Conservation (phyloP, 2,329 filamentous ascomycete genomes). For the Simplicillium sp. region DNA sequence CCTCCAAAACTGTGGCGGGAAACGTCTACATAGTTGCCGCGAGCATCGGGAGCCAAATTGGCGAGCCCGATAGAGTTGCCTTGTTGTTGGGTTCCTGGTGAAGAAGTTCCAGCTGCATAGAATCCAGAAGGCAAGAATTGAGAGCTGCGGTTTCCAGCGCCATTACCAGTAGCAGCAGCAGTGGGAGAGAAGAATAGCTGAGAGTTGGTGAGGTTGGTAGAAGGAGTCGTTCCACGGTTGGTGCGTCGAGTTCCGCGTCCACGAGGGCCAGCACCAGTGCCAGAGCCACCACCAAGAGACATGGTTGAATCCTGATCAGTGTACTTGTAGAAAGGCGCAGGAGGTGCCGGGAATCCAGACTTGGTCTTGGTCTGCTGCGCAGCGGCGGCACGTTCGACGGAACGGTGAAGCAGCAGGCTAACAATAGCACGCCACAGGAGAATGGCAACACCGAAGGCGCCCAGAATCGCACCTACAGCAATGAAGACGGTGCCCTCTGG, state of each 20-base stretch:
- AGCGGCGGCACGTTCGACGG: conserved; percentile 76
- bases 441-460: conserved; percentile 71
- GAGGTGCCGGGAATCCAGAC: conserved; percentile 48
- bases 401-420: conserved; percentile 85
- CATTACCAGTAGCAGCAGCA: conserved; percentile 58
- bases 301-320: conserved; percentile 48
- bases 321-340: conserved; percentile 56
- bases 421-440: conserved; percentile 82
- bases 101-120: conserved; percentile 62
- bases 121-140: conserved; percentile 85
- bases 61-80: conserved; percentile 49
- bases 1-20: conserved; percentile 34
- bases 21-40: conserved; percentile 31
- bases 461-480: conserved; percentile 79
- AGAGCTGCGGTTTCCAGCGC: conserved; percentile 57
- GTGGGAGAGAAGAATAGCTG: conserved; percentile 95
- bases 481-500: conserved; percentile 97
- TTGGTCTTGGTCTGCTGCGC: conserved; percentile 62
- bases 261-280: conserved; percentile 40
- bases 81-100: conserved; percentile 33
- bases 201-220: conserved; percentile 50
- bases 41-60: conserved; percentile 50
- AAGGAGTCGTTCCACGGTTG: conserved; percentile 40
- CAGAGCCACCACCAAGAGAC: conserved; percentile 35
- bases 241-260: conserved; percentile 43